Conservation (phyloP, 345 rosid species). For the Lumnitzera racemosa region DNA sequence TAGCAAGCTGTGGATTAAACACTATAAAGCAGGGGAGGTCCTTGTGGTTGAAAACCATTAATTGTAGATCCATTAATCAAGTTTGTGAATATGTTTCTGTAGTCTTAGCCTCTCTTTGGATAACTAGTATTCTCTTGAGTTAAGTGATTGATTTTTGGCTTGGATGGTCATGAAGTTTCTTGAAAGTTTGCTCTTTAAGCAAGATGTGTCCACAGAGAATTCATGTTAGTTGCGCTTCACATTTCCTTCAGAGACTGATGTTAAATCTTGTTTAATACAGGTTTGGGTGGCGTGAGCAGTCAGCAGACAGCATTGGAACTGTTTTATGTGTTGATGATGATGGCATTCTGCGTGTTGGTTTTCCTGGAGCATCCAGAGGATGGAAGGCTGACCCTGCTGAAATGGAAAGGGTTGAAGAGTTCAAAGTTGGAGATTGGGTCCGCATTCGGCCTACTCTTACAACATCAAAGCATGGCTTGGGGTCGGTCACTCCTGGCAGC, state of each 20-base stretch:
- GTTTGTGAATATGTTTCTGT: too few relatives aligned
- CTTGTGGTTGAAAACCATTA: too few relatives aligned
- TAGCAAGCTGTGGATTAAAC: too few relatives aligned
- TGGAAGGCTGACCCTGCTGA: slow-evolving; percentile 99
- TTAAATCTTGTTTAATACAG: slow-evolving; percentile 31
- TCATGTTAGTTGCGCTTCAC: slow-evolving; percentile 5
- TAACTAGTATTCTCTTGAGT: too few relatives aligned
- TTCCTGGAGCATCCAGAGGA: slow-evolving; percentile 99
- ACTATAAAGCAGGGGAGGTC: too few relatives aligned
- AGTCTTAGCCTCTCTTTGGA: too few relatives aligned
- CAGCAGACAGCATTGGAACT: slow-evolving; percentile 88
- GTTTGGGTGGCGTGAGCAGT: slow-evolving; percentile 94
- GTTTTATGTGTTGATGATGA: slow-evolving; percentile 97
- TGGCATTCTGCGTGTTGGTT: slow-evolving; percentile 98
- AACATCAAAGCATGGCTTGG: slow-evolving; percentile 90
- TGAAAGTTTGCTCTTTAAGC: neutral
- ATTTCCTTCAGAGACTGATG: slow-evolving; percentile 5
- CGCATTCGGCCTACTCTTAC: slow-evolving; percentile 90
- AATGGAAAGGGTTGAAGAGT: slow-evolving; percentile 99
- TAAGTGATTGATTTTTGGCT: too few relatives aligned
- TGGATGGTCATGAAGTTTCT: too few relatives aligned
- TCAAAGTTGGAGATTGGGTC: slow-evolving; percentile 99
- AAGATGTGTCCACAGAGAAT: neutral
- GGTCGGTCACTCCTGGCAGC: slow-evolving; percentile 92
- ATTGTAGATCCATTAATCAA: too few relatives aligned